Evolutionary conservation across 2,329 filamentous ascomycete genomes (phyloP), one percentile per base, ranked within the genome.

Genomic region (Ramularia collo-cygni): DNA sequence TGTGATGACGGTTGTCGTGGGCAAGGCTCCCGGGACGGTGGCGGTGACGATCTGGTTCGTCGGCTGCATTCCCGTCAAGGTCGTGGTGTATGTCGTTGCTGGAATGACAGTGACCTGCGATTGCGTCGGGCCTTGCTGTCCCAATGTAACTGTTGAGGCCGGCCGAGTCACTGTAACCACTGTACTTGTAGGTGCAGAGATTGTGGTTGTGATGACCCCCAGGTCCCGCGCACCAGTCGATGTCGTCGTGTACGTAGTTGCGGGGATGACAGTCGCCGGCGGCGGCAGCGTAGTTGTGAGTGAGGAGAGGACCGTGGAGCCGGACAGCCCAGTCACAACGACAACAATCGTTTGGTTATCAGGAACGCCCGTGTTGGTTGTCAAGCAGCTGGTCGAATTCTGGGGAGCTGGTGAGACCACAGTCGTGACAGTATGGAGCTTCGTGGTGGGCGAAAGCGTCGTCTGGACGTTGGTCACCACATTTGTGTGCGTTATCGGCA

Each of bases 311-410:
- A 28, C 17, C 4, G 38, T 42, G 28, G 30, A 38, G 18, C 34
- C 46, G 39, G 43, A 38, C 9, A 46, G 21, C 35, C 28, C 31
- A 34, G 46, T 48, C 17, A 44, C 40, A 28, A 48, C 43, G 40
- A 46, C 38, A 6, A 28, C 34, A 14, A 48, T 38, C 10, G 43
- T 48, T 26, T 40, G 28, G 4, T 38, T 28, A 12, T 40, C n/a
- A 14, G 46, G 42, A n/a, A 46, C 32, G 35, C 21, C 10, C 6
- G 21, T 24, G n/a, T n/a, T n/a, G n/a, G n/a, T n/a, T n/a, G n/a
- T n/a, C n/a, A n/a, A n/a, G n/a, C n/a, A n/a, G n/a, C n/a, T n/a
- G n/a, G n/a, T n/a, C n/a, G n/a, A n/a, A n/a, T n/a, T n/a, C n/a
- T n/a, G n/a, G n/a, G n/a, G n/a, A n/a, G n/a, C n/a, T n/a, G n/a